Conservation (phyloP, 306 rosid genomes). For the Acacia melanoxylon region DNA sequence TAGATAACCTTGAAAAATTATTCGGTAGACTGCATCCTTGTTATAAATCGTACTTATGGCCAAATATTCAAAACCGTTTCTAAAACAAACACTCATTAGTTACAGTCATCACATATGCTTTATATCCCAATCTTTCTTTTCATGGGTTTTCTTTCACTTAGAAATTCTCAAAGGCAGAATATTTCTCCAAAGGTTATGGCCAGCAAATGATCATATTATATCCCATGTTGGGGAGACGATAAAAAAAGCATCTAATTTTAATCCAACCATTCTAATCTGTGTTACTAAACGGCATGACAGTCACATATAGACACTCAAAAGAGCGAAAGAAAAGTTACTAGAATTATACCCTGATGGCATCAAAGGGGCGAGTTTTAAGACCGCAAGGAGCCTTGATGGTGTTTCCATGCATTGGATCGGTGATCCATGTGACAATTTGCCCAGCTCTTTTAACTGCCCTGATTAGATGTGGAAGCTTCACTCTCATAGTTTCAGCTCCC, state of each 20-base stretch:
- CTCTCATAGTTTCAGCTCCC: slow-evolving; percentile 99
- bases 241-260: slow-evolving; percentile 11
- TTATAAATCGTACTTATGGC: background rate
- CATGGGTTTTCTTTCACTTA: slow-evolving; percentile 12
- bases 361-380: slow-evolving; percentile 98
- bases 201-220: background rate
- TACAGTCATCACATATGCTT: background rate
- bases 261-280: background rate
- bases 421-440: slow-evolving; percentile 96
- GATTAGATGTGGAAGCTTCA: slow-evolving; percentile 96
- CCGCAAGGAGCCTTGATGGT: slow-evolving; percentile 99
- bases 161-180: background rate
- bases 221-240: background rate
- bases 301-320: background rate
- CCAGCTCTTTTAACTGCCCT: slow-evolving; percentile 92
- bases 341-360: slow-evolving; percentile 78
- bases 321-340: slow-evolving; percentile 3
- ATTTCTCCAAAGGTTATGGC: slow-evolving; percentile 23
- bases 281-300: background rate
- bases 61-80: slow-evolving; percentile 6
- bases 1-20: background rate
- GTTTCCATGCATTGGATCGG: slow-evolving; percentile 99
- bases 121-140: slow-evolving; percentile 2
- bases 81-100: background rate
- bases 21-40: background rate